Percentiles rank a stretch among this genome's conserved stretches.
Evolutionary conservation across 2,329 filamentous ascomycete species (phyloP).

Genomic region (Sclerotinia spermophila): DNA sequence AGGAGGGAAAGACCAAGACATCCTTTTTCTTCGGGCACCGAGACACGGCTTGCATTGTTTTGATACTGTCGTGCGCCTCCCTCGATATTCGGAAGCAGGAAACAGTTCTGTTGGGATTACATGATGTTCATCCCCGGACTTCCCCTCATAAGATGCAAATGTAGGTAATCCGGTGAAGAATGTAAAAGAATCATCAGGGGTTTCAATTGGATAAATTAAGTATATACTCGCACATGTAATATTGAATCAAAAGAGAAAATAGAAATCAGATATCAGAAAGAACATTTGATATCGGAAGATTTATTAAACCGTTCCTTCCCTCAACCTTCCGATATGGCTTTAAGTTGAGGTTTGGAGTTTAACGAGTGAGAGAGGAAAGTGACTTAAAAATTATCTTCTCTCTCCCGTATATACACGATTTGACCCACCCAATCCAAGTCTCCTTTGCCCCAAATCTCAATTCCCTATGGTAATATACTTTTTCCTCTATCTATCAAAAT

Average conservation of each 20-base stretch:
- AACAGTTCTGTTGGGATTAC: conserved; percentile 11
- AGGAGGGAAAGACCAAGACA: background rate
- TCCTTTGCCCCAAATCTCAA: background rate
- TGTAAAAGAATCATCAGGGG: background rate
- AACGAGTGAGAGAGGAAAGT: background rate
- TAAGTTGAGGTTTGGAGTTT: background rate
- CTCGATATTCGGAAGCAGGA: background rate
- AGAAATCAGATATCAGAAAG: background rate
- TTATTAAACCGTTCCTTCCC: background rate
- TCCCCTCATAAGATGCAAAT: background rate
- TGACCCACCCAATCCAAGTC: background rate
- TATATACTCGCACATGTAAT: background rate
- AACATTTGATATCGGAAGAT: background rate
- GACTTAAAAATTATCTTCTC: background rate
- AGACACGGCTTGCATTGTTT: conserved; percentile 5
- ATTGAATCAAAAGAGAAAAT: background rate
- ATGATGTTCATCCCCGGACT: conserved; percentile 6
- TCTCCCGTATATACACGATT: conserved; percentile 10
- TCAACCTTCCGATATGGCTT: conserved; percentile 7
- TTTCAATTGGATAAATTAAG: background rate
- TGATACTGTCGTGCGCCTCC: background rate
- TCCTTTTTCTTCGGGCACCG: background rate
- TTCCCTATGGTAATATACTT: background rate
- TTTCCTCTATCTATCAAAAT: background rate
- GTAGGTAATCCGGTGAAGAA: conserved; percentile 10